phyloP scores from a whole-genome alignment of 2,329 filamentous ascomycete genomes.

The Penicillium sp. region DNA sequence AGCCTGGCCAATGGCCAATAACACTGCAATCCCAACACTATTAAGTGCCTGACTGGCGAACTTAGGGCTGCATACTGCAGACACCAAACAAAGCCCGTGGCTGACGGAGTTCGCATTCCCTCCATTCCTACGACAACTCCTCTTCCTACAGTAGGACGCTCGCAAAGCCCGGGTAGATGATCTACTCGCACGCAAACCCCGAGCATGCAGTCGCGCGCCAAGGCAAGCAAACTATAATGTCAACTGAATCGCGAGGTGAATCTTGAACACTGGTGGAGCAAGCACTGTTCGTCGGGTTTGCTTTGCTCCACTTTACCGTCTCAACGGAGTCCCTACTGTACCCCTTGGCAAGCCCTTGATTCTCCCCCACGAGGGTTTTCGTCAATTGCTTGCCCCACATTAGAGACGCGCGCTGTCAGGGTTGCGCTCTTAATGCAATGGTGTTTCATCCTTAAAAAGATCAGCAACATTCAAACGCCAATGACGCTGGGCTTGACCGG shows the following conservation, averaged over 20 bases:
- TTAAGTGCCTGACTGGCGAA: not conserved
- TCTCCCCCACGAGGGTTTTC: conserved; percentile 4
- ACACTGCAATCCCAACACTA: not conserved
- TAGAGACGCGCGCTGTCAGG: conserved; percentile 6
- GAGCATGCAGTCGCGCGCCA: conserved; percentile 6
- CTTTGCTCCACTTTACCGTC: not conserved
- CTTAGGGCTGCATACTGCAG: conserved; percentile 13
- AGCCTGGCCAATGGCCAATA: not conserved
- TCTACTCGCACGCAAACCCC: conserved; percentile 10
- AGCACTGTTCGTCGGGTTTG: conserved; percentile 10
- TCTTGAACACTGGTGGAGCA: conserved; percentile 5
- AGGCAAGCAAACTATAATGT: conserved; percentile 7
- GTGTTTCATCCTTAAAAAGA: conserved; percentile 12
- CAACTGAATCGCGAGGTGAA: not conserved
- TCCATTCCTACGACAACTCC: not conserved
- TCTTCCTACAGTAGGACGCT: not conserved
- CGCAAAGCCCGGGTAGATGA: not conserved
- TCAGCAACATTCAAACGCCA: conserved; percentile 12
- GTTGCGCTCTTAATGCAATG: not conserved
- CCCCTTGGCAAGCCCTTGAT: not conserved
- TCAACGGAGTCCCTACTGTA: not conserved
- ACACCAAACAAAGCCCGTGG: not conserved
- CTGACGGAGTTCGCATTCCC: not conserved
- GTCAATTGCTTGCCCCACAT: not conserved
- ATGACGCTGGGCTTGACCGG: conserved; percentile 11